Base-by-base conservation (phyloP, 306 rosid genomes). In the Herpetospermum pedunculosum region DNA sequence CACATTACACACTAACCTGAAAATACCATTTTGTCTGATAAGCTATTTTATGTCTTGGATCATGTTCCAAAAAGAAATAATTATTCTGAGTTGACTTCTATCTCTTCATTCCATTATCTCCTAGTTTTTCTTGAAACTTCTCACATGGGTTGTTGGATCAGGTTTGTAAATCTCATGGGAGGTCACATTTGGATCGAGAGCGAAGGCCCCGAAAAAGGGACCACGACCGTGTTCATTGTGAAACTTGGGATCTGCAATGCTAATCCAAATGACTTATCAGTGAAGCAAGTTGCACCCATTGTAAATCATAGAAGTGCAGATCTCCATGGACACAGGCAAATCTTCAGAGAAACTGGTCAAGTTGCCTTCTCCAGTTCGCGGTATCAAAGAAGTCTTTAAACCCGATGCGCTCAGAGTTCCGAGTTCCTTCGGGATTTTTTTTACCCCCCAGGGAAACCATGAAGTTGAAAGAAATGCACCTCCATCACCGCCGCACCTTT, bases 131-230 rank as follows among this genome's bases (percentile, higher is more conserved):
- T 35, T 38, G 38, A 21, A 54, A 28, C 62, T 35, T 74, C 57
- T 55, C 71, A 55, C 55, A 32, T 50, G 79, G 73, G 73, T 43
- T 46, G 74, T 75, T 80, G 77, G 69, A 71, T 82, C 84, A 94
- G 99, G 86, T 94, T 94, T 80, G 89, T 88, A 68, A 91, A 87
- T 81, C 92, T 90, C 72, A 94, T 94, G 99, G 99, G 92, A 72
- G 97, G 99, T 57, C 90, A 87, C 78, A 82, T 94, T 44, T 91
- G 99, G 97, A 84, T 91, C 5, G 96, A 91, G 78, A 94, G 99
- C 5, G 95, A 89, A 74, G 99, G 99, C 38, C 77, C 57, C 21
- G 90, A 85, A 40, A 95, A 82, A 81, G 99, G 99, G 73, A 83
- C 83, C 78, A 86, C 85, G 4, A 83, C 84, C 7, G 79, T 86